Evolutionary conservation across 768 basidiomycete genomes (phyloP).

Genomic region (Pleurotus pulmonarius): DNA sequence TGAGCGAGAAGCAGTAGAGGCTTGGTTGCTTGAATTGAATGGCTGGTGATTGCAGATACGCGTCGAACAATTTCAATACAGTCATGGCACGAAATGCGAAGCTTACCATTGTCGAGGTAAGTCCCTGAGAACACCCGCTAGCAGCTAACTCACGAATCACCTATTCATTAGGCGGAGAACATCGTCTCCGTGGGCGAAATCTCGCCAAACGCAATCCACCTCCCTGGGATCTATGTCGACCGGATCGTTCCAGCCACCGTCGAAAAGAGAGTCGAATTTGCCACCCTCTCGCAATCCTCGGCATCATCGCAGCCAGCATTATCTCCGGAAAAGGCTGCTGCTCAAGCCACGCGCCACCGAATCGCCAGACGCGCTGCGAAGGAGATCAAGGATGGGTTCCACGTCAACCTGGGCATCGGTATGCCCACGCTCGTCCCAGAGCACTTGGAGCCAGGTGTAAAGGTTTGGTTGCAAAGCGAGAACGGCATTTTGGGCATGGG

Average conservation of each 20-base stretch:
- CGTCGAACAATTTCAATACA: conserved; percentile 83
- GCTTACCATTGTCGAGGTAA: conserved; percentile 87
- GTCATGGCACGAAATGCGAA: conserved; percentile 90
- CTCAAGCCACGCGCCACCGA: conserved; percentile 56
- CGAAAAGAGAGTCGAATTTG: conserved; percentile 75
- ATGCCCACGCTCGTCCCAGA: conserved; percentile 90
- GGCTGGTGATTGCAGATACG: conserved; percentile 46
- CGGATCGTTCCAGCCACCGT: conserved; percentile 78
- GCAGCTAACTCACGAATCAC: no score
- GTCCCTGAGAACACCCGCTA: neutral
- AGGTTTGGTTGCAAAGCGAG: conserved; percentile 90
- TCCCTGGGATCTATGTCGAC: conserved; percentile 86
- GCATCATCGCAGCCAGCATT: conserved; percentile 42
- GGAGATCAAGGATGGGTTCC: conserved; percentile 84
- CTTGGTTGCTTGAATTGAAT: neutral
- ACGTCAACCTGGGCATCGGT: conserved; percentile 87
- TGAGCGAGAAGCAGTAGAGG: conserved; percentile 23
- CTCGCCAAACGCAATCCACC: conserved; percentile 77
- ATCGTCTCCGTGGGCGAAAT: conserved; percentile 83
- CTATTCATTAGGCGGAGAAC: conserved; percentile 64
- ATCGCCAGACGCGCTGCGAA: conserved; percentile 87
- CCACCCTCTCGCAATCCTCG: conserved; percentile 56
- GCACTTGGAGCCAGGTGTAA: conserved; percentile 65
- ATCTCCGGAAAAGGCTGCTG: conserved; percentile 49
- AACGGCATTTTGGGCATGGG: conserved; percentile 89